Percentiles rank a stretch among this genome's conserved stretches.
Evolutionary conservation across 257 asterid species (phyloP).

Genomic region (Eustoma russellianum): DNA sequence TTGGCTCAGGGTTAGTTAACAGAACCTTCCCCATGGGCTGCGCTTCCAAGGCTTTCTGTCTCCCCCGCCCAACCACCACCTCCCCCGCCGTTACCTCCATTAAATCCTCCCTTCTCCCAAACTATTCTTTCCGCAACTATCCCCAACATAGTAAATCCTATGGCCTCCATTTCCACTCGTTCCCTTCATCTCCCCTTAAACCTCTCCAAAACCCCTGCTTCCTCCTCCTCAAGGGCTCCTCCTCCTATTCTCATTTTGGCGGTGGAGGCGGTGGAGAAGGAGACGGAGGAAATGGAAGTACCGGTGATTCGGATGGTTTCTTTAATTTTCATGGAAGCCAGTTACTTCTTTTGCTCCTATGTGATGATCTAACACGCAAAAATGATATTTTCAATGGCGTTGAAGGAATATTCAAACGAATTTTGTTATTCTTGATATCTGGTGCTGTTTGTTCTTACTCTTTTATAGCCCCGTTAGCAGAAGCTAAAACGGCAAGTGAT

Average conservation of each 20-base stretch:
- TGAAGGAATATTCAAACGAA: conserved; percentile 12
- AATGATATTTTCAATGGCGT: conserved; percentile 8
- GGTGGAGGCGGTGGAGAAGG: conserved; percentile 25
- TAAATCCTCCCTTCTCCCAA: conserved; percentile 7
- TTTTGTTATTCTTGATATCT: conserved; percentile 24
- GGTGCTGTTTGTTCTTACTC: conserved; percentile 27
- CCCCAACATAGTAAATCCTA: conserved; percentile 10
- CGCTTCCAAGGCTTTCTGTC: conserved; percentile 28
- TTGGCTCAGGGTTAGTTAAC: not conserved
- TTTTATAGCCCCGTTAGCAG: conserved; percentile 39
- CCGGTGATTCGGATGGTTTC: conserved; percentile 27
- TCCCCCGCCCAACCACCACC: conserved; percentile 9
- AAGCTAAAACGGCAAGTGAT: conserved; percentile 32
- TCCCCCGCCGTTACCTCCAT: conserved; percentile 16
- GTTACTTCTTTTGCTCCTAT: conserved; percentile 22
- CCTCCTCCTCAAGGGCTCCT: conserved; percentile 1
- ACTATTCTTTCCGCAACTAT: conserved; percentile 14
- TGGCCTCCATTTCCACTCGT: conserved; percentile 11
- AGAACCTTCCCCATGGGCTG: conserved; percentile 33
- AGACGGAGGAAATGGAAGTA: conserved; percentile 20
- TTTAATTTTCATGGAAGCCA: conserved; percentile 27
- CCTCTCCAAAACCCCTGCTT: conserved; percentile 20
- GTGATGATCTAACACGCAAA: conserved; percentile 11
- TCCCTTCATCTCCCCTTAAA: conserved; percentile 13
- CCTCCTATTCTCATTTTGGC: not conserved